Evolutionary conservation across 148 eudicot species (phyloP).

Genomic region (Rhododendron williamsianum): DNA sequence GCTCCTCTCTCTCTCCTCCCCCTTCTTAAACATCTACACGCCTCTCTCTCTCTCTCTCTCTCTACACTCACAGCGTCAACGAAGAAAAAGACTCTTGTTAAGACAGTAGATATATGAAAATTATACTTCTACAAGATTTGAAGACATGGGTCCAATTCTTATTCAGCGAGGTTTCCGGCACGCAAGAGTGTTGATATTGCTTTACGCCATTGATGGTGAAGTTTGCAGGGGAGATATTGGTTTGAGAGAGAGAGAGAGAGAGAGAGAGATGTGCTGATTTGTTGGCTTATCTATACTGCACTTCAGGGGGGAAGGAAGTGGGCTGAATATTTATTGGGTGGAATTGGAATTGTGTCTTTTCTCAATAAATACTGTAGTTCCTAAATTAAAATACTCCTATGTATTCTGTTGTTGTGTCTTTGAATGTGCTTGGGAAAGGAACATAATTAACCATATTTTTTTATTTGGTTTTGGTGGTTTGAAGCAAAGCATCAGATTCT

Average conservation of each 20-base stretch:
- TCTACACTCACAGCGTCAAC: neutral
- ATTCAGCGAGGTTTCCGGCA: conserved; percentile 22
- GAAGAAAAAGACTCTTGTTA: neutral
- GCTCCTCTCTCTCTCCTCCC: conserved; percentile 13
- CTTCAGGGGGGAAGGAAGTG: conserved; percentile 12
- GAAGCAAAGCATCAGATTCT: neutral
- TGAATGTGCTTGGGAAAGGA: neutral
- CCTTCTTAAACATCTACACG: conserved; percentile 13
- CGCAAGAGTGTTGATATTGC: conserved; percentile 26
- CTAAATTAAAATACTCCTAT: neutral
- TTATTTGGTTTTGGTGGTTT: neutral
- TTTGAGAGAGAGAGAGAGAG: conserved; percentile 13
- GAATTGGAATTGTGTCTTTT: neutral
- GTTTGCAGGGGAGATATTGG: conserved; percentile 14
- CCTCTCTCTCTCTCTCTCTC: conserved; percentile 7
- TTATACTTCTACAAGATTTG: neutral
- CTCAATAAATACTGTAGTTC: neutral
- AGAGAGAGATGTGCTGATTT: neutral
- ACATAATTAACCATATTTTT: neutral
- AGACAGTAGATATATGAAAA: neutral
- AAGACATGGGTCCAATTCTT: neutral
- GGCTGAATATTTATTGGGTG: neutral
- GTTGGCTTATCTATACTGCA: conserved; percentile 28
- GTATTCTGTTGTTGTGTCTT: neutral
- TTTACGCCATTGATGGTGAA: conserved; percentile 47